A percentile compares a stretch with the other conserved stretches of the same genome.
These are phyloP conservation scores for Santalum album DNA, from an alignment of 164 flowering plant species.

Conservation along the genomic window DNA sequence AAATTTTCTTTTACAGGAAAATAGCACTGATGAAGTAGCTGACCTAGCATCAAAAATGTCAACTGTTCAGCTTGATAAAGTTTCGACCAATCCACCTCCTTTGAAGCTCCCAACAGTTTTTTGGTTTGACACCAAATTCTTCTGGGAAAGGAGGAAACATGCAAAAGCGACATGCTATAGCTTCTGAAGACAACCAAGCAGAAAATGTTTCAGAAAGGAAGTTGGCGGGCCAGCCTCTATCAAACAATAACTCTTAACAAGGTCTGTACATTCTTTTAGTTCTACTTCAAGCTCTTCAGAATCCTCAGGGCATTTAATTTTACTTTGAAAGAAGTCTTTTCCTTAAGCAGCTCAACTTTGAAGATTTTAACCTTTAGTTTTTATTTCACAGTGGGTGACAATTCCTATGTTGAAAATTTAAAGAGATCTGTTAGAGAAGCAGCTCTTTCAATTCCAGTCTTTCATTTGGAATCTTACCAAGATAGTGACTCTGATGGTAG, in stretches of 20 bases:
- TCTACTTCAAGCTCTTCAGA: too few species aligned
- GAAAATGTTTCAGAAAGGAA: constrained; percentile 49
- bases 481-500: constrained; percentile 63
- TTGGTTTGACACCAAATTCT: constrained; percentile 80
- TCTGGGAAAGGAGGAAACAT: constrained; percentile 58
- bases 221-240: constrained; percentile 30
- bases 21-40: constrained; percentile 41
- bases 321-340: not conserved
- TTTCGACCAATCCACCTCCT: constrained; percentile 55
- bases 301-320: too few species aligned
- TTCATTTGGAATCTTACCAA: constrained; percentile 43
- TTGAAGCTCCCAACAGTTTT: constrained; percentile 87
- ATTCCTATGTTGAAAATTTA: constrained; percentile 52
- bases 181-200: constrained; percentile 37
- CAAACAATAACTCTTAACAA: constrained; percentile 40
- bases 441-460: constrained; percentile 52
- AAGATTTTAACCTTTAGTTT: constrained; percentile 14
- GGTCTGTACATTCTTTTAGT: constrained; percentile 32
- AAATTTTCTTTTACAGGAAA: too few species aligned
- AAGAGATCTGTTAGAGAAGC: constrained; percentile 92
- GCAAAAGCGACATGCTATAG: constrained; percentile 42
- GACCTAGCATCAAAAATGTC: constrained; percentile 69
- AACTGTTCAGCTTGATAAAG: constrained; percentile 63
- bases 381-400: constrained; percentile 45
- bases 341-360: too few species aligned